Evolutionary conservation across 768 basidiomycete species (phyloP).

Genomic region (Suillus hirtellus): DNA sequence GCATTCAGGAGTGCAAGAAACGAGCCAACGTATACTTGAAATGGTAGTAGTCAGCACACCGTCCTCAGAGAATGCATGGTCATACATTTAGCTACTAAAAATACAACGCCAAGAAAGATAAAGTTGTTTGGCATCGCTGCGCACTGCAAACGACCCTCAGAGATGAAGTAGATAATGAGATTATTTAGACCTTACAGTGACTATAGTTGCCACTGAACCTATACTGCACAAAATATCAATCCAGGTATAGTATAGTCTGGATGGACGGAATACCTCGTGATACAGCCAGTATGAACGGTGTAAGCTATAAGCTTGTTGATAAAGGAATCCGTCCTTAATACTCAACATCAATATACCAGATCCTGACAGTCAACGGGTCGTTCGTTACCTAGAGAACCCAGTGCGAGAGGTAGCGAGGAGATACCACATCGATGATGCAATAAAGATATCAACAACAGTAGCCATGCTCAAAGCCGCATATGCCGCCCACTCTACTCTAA

Average conservation of each 20-base stretch:
- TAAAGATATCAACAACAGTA: background rate
- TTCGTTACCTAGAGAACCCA: background rate
- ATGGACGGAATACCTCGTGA: background rate
- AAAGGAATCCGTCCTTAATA: background rate
- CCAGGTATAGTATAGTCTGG: background rate
- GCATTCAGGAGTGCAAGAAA: constrained; percentile 3
- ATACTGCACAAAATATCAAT: constrained; percentile 1
- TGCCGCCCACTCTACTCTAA: background rate
- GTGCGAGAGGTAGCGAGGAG: background rate
- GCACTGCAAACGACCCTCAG: background rate
- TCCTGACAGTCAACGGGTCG: background rate
- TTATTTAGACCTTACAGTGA: background rate
- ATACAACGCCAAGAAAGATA: constrained; percentile 5
- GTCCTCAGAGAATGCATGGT: background rate
- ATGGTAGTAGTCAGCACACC: background rate
- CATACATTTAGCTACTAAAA: constrained; percentile 6
- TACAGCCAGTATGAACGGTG: background rate
- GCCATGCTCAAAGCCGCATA: background rate
- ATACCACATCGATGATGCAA: background rate
- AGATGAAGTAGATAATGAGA: no score
- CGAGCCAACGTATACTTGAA: constrained; percentile 7
- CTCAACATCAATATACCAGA: background rate
- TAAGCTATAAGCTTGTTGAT: background rate
- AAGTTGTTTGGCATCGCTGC: constrained; percentile 4
- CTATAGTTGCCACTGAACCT: constrained; percentile 1